A percentile compares a stretch with the other conserved stretches of the same genome.
phyloP scores from a whole-genome alignment of 768 basidiomycete species.

The Lentinula edodes region DNA sequence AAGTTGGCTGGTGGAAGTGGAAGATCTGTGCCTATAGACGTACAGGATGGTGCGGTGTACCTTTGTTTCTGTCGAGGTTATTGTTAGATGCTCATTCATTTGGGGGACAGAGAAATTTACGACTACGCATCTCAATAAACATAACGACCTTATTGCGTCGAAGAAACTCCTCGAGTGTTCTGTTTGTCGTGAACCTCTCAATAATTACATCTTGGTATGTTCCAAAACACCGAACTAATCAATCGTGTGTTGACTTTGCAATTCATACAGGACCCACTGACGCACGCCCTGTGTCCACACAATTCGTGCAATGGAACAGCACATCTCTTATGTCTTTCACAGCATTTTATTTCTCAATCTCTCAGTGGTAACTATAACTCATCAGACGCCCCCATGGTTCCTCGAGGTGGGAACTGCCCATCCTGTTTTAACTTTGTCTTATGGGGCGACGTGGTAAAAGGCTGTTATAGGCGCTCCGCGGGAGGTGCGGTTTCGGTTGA shows the following conservation, averaged over 20 bases:
- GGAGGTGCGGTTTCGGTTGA: slow-evolving; percentile 25
- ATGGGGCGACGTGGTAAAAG: slow-evolving; percentile 67
- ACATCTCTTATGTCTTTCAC: slow-evolving; percentile 55
- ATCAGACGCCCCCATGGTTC: slow-evolving; percentile 33
- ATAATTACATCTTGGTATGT: slow-evolving; percentile 37
- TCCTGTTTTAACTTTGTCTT: slow-evolving; percentile 49
- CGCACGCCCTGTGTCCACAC: slow-evolving; percentile 48
- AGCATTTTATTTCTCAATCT: slow-evolving; percentile 31
- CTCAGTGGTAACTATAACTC: neutral
- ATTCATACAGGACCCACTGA: slow-evolving; percentile 40
- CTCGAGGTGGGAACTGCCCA: slow-evolving; percentile 57
- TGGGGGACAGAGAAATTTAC: slow-evolving; percentile 40
- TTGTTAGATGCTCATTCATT: neutral
- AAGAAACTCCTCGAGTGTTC: slow-evolving; percentile 33
- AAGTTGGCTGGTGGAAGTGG: slow-evolving; percentile 51
- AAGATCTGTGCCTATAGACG: slow-evolving; percentile 46
- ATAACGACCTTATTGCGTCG: slow-evolving; percentile 33
- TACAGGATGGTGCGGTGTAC: slow-evolving; percentile 46
- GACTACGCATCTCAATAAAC: slow-evolving; percentile 41
- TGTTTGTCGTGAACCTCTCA: slow-evolving; percentile 38
- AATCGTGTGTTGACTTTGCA: slow-evolving; percentile 1
- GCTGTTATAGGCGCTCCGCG: slow-evolving; percentile 47
- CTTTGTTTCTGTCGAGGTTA: neutral
- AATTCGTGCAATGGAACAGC: slow-evolving; percentile 43
- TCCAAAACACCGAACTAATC: neutral